phyloP scores from a whole-genome alignment of 1,284 basidiomycete genomes.

The Cryptococcus sp. region DNA sequence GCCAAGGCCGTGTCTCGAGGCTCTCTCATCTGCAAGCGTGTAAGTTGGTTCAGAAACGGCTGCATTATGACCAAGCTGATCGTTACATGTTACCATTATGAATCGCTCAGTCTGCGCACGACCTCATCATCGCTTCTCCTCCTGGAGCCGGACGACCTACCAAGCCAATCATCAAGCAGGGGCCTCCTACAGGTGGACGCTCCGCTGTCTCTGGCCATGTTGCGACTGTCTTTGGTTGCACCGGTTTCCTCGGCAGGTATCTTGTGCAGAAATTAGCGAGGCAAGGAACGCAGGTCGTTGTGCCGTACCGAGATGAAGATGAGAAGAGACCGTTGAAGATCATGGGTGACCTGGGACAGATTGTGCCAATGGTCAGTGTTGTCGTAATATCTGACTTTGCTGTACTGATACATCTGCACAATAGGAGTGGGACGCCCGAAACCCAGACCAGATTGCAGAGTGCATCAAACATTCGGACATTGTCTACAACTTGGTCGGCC shows the following conservation, averaged over 20 bases:
- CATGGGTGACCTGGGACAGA: conserved; percentile 95
- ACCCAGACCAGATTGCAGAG: conserved; percentile 86
- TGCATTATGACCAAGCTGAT: not conserved
- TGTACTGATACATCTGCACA: not conserved
- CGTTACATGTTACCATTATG: conserved; percentile 1
- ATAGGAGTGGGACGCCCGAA: conserved; percentile 91
- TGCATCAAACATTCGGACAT: conserved; percentile 94
- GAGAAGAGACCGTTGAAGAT: conserved; percentile 87
- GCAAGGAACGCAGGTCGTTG: conserved; percentile 88
- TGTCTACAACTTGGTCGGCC: conserved; percentile 90
- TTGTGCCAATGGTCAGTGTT: conserved; percentile 80
- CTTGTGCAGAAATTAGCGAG: conserved; percentile 92
- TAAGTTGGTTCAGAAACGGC: conserved; percentile 4
- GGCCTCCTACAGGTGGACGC: conserved; percentile 71
- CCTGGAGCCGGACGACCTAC: conserved; percentile 29
- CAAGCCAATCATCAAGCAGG: conserved; percentile 70
- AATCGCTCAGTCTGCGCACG: conserved; percentile 42
- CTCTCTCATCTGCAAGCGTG: conserved; percentile 10
- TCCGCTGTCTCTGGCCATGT: conserved; percentile 84
- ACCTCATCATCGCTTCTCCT: conserved; percentile 38
- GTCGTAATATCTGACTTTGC: no score
- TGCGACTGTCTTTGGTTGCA: conserved; percentile 95
- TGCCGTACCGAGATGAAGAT: conserved; percentile 96
- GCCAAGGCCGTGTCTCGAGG: conserved; percentile 22
- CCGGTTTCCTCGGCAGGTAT: conserved; percentile 93